Percentiles rank a stretch among this genome's conserved stretches.
phyloP scores from a whole-genome alignment of 140 eudicot genomes.

The Flaveria floridana region DNA sequence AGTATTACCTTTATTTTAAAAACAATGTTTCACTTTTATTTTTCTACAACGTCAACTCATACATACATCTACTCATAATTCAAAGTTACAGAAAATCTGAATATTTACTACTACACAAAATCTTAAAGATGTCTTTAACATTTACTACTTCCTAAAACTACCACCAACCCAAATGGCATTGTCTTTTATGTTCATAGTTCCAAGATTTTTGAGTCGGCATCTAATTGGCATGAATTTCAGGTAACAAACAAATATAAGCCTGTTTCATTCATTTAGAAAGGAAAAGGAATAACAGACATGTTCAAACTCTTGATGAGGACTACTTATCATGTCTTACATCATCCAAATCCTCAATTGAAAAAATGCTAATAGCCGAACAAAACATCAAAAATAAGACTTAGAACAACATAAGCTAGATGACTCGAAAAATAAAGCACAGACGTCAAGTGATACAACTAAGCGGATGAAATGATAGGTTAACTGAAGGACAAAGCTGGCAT shows the following conservation, averaged over 20 bases:
- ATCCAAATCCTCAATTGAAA: conserved; percentile 30
- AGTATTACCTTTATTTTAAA: no score
- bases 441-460: conserved; percentile 28
- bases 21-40: no score
- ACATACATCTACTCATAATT: no score
- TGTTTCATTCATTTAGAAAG: neutral
- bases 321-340: conserved; percentile 32
- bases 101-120: no score
- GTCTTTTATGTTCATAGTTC: no score
- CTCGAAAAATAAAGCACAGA: conserved; percentile 20
- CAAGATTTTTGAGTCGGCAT: neutral
- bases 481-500: neutral
- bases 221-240: neutral
- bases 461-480: neutral
- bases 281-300: conserved; percentile 13
- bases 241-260: neutral
- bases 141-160: no score
- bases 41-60: no score
- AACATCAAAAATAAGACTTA: conserved; percentile 34
- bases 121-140: no score
- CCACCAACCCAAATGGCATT: no score
- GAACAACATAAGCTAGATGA: conserved; percentile 28
- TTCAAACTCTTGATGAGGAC: conserved; percentile 32
- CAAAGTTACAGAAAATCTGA: no score
- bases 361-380: conserved; percentile 35